A percentile compares a stretch with the other conserved stretches of the same genome.
Evolutionary conservation across 2,329 filamentous ascomycete species (phyloP).

Genomic region (Xenosphaeropsis pyriputrescens): DNA sequence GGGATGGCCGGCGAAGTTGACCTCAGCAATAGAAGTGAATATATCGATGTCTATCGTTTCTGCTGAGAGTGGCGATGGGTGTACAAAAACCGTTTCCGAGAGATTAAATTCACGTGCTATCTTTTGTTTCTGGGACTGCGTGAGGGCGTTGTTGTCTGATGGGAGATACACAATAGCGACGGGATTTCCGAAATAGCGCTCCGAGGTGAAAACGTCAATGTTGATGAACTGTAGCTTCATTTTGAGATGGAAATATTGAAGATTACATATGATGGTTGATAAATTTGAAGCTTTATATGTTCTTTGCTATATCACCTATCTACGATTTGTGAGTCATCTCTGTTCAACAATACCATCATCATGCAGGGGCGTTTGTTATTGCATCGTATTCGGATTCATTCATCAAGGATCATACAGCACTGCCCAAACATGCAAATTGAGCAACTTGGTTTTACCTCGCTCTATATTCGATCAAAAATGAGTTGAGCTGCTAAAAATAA

Average conservation of each 20-base stretch:
- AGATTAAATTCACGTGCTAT: conserved; percentile 50
- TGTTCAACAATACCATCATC: too few species aligned
- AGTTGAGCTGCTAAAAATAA: too few species aligned
- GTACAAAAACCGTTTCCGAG: conserved; percentile 48
- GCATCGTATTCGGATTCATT: too few species aligned
- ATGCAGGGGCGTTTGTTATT: too few species aligned
- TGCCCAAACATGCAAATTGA: too few species aligned
- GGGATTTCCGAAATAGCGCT: conserved; percentile 39
- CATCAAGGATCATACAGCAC: too few species aligned
- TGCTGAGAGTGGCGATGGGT: conserved; percentile 17
- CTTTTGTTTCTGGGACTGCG: conserved; percentile 36
- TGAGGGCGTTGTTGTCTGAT: conserved; percentile 22
- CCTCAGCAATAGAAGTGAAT: conserved; percentile 35
- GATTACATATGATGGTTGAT: too few species aligned
- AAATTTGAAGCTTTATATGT: too few species aligned
- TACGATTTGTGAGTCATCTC: too few species aligned
- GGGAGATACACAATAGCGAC: conserved; percentile 43
- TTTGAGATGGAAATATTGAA: neutral
- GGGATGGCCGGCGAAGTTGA: conserved; percentile 48
- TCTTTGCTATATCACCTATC: too few species aligned
- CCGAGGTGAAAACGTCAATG: conserved; percentile 41
- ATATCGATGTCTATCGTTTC: conserved; percentile 33
- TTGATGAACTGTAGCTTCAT: conserved; percentile 26
- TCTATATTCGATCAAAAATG: too few species aligned
- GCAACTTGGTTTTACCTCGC: too few species aligned